Conservation (phyloP, 441 rosid genomes). For the Populus hybrid region DNA sequence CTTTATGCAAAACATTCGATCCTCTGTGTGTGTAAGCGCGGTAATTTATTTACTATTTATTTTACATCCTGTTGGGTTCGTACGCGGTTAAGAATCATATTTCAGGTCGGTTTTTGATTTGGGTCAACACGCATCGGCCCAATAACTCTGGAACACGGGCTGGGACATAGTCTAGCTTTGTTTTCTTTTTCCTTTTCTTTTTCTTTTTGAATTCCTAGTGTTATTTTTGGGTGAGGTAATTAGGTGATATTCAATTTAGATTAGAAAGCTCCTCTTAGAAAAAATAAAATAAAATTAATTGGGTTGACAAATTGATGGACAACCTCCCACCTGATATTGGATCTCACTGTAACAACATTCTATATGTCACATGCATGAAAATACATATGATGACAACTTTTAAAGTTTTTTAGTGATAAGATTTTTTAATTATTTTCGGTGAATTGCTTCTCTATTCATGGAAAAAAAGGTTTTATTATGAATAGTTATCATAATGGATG, state of each 20-base stretch:
- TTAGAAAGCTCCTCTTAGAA: not conserved
- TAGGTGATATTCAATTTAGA: not conserved
- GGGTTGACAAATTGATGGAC: not conserved
- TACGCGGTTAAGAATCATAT: not conserved
- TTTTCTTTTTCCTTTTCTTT: accelerated
- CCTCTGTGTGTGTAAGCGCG: not conserved
- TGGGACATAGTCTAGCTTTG: not conserved
- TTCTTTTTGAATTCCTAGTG: not conserved
- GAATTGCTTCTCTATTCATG: no score
- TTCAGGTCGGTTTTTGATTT: not conserved
- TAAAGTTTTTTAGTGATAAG: no score
- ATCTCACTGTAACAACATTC: not conserved
- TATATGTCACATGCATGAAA: no score
- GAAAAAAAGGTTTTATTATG: no score
- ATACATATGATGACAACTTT: no score
- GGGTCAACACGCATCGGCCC: not conserved
- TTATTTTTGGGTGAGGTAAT: not conserved
- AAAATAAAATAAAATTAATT: not conserved
- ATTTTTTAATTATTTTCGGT: no score
- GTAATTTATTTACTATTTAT: not conserved
- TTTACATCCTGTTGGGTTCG: not conserved
- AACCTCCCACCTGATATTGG: not conserved
- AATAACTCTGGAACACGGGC: not conserved
- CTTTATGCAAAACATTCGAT: no score
- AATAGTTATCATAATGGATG: no score